Base-by-base conservation (phyloP, 23 red algal genomes). In the Pyropia yezoensis region DNA sequence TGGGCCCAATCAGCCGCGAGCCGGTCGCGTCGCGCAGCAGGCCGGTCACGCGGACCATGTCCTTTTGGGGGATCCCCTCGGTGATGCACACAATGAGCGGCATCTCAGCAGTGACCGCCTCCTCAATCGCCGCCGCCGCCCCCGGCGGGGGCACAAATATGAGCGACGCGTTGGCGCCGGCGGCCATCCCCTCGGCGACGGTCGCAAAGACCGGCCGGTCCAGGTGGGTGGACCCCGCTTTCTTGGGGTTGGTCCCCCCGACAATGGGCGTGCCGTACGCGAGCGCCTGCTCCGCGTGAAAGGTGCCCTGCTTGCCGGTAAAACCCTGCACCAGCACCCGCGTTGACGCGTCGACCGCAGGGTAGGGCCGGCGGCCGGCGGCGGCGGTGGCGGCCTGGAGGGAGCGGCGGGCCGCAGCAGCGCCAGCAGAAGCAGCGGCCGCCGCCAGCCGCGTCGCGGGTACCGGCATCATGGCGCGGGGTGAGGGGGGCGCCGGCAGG, bases 231-330 rank as follows among this genome's bases (percentile, higher is more conserved):
- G 76, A 55, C 16, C 94, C 94, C 26, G 94, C 94, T 5, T 84
- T 76, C 34, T 87, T 87, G 8, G 94, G 94, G 25, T 86, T 90
- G 15, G 85, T 88, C 9, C 94, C 94, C 32, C 85, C 84, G 17
- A 98, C 94, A 16, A 98, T 73, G 47, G 68, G 83, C 50, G 94
- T 98, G 27, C 94, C 94, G 56, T 98, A 98, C 0, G 76, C 80
- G 33, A 98, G 81, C 15, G 94, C 78, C 45, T 98, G 94, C 77
- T 87, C 77, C 22, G 86, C 78, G 50, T 98, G 94, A 49, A 98
- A 91, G 49, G 94, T 98, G 55, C 85, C 94, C 63, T 98, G 94
- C 59, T 91, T 90, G 52, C 94, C 94, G 4, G 94, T 98, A 71
- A 98, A 98, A 45, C 94, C 94, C 67, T 98, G 94, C 55, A 91